Conservation (phyloP, 768 basidiomycete genomes). For the Boletus subparvulus region DNA sequence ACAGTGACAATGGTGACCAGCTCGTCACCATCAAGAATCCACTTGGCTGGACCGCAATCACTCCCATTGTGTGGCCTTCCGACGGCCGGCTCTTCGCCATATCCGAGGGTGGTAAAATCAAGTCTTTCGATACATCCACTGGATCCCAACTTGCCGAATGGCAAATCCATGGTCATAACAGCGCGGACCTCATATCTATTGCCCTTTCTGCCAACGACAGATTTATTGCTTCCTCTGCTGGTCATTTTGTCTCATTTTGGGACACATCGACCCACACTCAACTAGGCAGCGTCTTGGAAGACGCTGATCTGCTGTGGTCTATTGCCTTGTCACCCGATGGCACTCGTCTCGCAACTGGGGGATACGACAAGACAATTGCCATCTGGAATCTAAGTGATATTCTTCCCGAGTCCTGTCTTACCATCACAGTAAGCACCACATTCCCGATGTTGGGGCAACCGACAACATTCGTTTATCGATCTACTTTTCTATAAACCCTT, state of each 20-base stretch:
- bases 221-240: neutral
- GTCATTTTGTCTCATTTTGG: neutral
- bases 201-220: neutral
- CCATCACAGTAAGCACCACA: too few species aligned
- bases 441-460: too few species aligned
- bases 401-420: neutral
- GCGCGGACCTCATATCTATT: neutral
- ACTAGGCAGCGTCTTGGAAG: neutral
- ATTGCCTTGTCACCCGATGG: neutral
- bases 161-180: too few species aligned
- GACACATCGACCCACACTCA: neutral
- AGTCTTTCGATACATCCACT: neutral
- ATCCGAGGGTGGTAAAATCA: neutral
- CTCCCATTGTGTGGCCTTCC: neutral
- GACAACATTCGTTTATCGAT: too few species aligned
- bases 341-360: neutral
- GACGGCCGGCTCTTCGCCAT: neutral
- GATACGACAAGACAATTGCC: neutral
- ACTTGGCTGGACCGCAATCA: accelerated
- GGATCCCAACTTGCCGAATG: neutral
- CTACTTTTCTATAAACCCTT: too few species aligned
- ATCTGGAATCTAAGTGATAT: neutral
- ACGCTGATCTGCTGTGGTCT: neutral
- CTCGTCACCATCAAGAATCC: neutral
- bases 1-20: neutral